Evolutionary conservation across 371 early-diverging fungal species (phyloP).

Genomic region (Circinella minor): DNA sequence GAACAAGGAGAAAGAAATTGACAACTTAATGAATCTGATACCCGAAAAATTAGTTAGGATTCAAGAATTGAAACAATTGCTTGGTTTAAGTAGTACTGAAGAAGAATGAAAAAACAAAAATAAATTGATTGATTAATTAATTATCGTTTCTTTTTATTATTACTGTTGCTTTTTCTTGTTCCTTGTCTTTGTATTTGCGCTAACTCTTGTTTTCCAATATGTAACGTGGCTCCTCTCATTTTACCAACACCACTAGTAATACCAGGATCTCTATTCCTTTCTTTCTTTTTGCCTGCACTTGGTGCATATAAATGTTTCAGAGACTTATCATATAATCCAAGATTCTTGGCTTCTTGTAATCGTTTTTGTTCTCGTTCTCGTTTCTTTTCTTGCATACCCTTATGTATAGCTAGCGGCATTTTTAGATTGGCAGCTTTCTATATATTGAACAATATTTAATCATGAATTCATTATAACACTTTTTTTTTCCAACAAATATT

Average conservation of each 20-base stretch:
- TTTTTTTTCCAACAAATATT: no score
- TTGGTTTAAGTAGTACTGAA: not conserved
- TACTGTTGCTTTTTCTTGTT: slow-evolving; percentile 22
- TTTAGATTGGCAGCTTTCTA: slow-evolving; percentile 13
- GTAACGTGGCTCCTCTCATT: slow-evolving; percentile 50
- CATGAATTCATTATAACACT: not conserved
- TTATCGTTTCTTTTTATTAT: slow-evolving; percentile 14
- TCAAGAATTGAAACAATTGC: not conserved
- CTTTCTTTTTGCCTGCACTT: slow-evolving; percentile 22
- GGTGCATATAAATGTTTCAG: slow-evolving; percentile 47
- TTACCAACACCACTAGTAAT: slow-evolving; percentile 49
- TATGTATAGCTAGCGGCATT: slow-evolving; percentile 33
- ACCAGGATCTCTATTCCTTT: slow-evolving; percentile 44
- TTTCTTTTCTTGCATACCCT: slow-evolving; percentile 38
- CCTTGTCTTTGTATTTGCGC: slow-evolving; percentile 26
- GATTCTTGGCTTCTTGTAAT: slow-evolving; percentile 51
- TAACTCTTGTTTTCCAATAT: slow-evolving; percentile 12
- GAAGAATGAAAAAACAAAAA: not conserved
- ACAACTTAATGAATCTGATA: slow-evolving; percentile 14
- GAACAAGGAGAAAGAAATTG: slow-evolving; percentile 8
- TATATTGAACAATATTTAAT: not conserved
- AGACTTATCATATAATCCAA: slow-evolving; percentile 52
- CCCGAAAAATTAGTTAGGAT: slow-evolving; percentile 10
- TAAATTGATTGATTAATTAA: no score
- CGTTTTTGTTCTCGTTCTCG: slow-evolving; percentile 36